Evolutionary conservation across 129 eudicot genomes (phyloP), one percentile per base, ranked within the genome.

Genomic region (Chrysanthemum lavandulifolium): DNA sequence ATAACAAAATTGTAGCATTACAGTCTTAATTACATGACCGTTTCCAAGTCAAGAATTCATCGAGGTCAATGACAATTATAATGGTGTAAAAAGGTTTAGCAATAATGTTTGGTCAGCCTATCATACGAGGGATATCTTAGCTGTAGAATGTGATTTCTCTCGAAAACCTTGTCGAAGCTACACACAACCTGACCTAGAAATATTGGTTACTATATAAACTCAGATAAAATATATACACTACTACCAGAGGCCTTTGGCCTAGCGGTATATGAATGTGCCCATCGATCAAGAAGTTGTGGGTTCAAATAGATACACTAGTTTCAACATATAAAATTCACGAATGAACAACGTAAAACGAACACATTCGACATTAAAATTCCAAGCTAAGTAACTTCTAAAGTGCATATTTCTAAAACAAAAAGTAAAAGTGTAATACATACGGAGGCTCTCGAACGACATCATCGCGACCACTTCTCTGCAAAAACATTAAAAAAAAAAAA

Each of bases 391-490:
- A 27, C 3, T 58, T 59, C 31, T 31, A 59, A 57, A 10, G 5
- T 18, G 21, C 21, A 19, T 19, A 19, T 21, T 14, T 59, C 10
- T 10, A 10, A 59, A 19, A 11, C 60, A 14, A 54, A n/a, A 54
- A 15, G 23, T 16, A 15, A 54, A 15, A 54, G 19, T n/a, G 8
- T 21, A 59, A 6, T 57, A 86, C 97, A 61, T 76, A 88, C 97
- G 97, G 96, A 31, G 96, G 93, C 72, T 91, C 96, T 69, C 88
- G 78, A 50, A 65, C 71, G 43, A 89, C 59, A 84, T 88, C 88
- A 48, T 86, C 96, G 33, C 84, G 87, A 9, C 85, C 79, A 75
- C 64, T 84, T 79, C 82, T 81, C 97, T 91, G 93, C 81, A 73
- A 71, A 85, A 25, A 0, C 8, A 60, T 60, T 25, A 3, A 12